Percentiles rank a stretch among this genome's conserved stretches.
Evolutionary conservation across 163 green algal genomes (phyloP).

Genomic region (Dunaliella salina): DNA sequence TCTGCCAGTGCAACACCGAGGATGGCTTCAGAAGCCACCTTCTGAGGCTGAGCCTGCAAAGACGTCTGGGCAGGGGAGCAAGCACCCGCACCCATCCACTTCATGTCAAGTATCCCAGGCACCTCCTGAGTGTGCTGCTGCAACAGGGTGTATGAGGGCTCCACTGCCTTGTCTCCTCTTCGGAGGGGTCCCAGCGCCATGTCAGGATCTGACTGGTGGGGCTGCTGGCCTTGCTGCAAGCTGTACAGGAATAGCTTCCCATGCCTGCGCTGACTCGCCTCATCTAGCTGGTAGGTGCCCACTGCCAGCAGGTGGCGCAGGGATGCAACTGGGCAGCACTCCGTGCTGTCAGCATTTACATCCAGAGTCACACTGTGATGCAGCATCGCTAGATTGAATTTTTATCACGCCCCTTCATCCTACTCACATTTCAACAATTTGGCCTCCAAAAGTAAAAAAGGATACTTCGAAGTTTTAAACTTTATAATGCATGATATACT

Average conservation of each 20-base stretch:
- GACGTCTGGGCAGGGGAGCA: no score
- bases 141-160: constrained; percentile 8
- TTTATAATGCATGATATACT: no score
- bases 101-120: constrained; percentile 74
- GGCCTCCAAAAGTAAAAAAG: no score
- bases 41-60: no score
- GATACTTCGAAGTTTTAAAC: no score
- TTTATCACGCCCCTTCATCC: no score
- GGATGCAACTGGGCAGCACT: constrained; percentile 56
- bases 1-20: constrained; percentile 56
- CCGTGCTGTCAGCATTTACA: constrained; percentile 66
- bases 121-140: constrained; percentile 33
- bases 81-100: constrained; percentile 40
- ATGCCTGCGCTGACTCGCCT: constrained; percentile 37
- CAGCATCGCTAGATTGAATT: constrained; percentile 6
- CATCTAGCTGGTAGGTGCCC: constrained; percentile 74
- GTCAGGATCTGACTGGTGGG: neutral
- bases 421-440: no score
- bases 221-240: constrained; percentile 3
- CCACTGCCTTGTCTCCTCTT: neutral
- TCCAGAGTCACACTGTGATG: constrained; percentile 41
- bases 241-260: constrained; percentile 51
- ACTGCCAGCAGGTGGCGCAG: constrained; percentile 46
- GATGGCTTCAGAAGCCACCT: neutral
- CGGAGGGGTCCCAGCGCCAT: no score